Conservation (phyloP, 2,329 filamentous ascomycete genomes). For the Colletotrichum sp. region DNA sequence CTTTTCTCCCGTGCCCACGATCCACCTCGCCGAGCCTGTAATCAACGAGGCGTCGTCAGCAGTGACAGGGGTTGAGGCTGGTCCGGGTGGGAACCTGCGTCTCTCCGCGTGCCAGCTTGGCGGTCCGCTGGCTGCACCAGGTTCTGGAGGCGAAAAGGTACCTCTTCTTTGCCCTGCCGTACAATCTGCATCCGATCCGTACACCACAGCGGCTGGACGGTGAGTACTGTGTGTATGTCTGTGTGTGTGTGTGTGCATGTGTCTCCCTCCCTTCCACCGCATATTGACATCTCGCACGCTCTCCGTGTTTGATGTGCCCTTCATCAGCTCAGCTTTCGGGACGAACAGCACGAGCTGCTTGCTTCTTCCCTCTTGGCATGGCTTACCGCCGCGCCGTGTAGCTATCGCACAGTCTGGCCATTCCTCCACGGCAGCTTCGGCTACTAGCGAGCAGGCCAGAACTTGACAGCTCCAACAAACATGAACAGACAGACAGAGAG, state of each 20-base stretch:
- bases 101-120: constrained; percentile 20
- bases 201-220: neutral
- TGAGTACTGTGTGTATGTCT: neutral
- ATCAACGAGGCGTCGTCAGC: constrained; percentile 21
- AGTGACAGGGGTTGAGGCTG: constrained; percentile 3
- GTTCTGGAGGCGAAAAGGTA: neutral
- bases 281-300: neutral
- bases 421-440: neutral
- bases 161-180: neutral
- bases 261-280: neutral
- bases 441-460: neutral
- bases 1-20: constrained; percentile 1
- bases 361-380: constrained; percentile 4
- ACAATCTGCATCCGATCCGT: neutral
- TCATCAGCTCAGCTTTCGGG: neutral
- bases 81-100: constrained; percentile 8
- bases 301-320: neutral
- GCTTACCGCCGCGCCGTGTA: neutral
- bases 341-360: neutral
- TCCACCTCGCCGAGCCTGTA: constrained; percentile 20
- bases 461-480: neutral
- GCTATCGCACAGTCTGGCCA: neutral
- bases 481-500: neutral
- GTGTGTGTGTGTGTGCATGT: neutral
- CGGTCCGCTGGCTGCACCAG: neutral